phyloP scores from a whole-genome alignment of 345 rosid genomes.

The Erysimum cheiranthoides region DNA sequence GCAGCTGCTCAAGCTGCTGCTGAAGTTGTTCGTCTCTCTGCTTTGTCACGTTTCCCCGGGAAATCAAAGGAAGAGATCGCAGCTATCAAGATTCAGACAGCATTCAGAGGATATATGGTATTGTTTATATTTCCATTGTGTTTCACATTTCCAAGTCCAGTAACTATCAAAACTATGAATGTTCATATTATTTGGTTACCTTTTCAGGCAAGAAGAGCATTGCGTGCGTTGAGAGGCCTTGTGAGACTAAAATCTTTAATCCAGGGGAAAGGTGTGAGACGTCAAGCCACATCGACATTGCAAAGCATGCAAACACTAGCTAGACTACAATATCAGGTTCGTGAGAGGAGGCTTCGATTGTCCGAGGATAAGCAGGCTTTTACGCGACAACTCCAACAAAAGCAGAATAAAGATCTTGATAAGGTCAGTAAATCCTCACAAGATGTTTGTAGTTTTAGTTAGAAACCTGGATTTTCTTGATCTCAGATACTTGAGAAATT shows the following conservation, averaged over 20 bases:
- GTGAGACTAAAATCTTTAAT: slow-evolving; percentile 78
- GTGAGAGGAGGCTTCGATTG: slow-evolving; percentile 73
- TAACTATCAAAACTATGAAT: neutral
- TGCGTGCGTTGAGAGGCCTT: slow-evolving; percentile 87
- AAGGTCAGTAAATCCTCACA: slow-evolving; percentile 47
- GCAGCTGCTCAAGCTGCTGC: slow-evolving; percentile 67
- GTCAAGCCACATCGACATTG: slow-evolving; percentile 81
- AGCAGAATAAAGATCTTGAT: slow-evolving; percentile 55
- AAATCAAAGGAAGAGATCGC: slow-evolving; percentile 73
- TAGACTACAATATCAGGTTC: slow-evolving; percentile 77
- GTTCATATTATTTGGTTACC: neutral
- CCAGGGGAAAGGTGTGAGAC: slow-evolving; percentile 73
- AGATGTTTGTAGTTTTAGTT: neutral
- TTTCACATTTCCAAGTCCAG: neutral
- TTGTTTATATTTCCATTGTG: neutral
- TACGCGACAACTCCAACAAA: slow-evolving; percentile 69
- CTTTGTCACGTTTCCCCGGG: slow-evolving; percentile 52
- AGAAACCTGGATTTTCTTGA: neutral
- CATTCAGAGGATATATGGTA: slow-evolving; percentile 74
- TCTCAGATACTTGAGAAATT: neutral
- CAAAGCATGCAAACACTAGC: slow-evolving; percentile 91
- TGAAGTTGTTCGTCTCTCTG: slow-evolving; percentile 68
- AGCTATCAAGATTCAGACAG: slow-evolving; percentile 77
- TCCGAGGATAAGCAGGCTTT: slow-evolving; percentile 81
- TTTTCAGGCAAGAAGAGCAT: slow-evolving; percentile 79